Base-by-base conservation (phyloP, 768 basidiomycete genomes). In the Psilocybe sp. region DNA sequence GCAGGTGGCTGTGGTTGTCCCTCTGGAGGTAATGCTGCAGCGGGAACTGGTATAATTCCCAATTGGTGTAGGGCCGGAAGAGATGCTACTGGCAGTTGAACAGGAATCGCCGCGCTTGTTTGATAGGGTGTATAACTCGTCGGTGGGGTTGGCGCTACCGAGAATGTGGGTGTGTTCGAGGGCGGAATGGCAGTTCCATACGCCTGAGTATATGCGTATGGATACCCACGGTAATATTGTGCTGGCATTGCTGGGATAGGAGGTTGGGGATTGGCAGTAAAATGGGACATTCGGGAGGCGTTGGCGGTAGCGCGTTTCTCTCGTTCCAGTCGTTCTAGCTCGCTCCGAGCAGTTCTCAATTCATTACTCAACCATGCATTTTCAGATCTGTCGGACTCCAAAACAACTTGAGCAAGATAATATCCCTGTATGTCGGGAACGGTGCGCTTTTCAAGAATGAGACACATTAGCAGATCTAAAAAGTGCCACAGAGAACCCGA, bases 31-130 rank as follows among this genome's bases (percentile, higher is more conserved):
- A 85, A 60, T 13, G 82, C 76, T 11, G 75, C 63, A 13, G 75
- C 75, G 2, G 86, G 79, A 23, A 90, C 74, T 11, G 89, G 89
- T 7, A 83, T 71, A 54, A 92, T 91, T 9, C 88, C 89, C 32
- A 90, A 71, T 0, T 82, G 78, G 47, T 85, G 80, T 9, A 92
- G 71, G n/a, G 78, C 73, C 14, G 83, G 79, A 36, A 87, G 62
- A 15, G 84, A 81, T 18, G 81, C 72, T 1, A 85, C 80, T 14
- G 89, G 87, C 31, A 92, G 72, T 51, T 89, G 82, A 0, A 92
- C 82, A 3, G 89, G 87, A 49, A 80, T 78, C 2, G 75, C 73
- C 5, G 70, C 66, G 49, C 60, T 70, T 38, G 73, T 53, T 44
- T 71, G 64, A 47, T 72, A 64, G 23, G 76, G 69, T 2, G 72